A percentile compares a stretch with the other conserved stretches of the same genome.
Conservation (phyloP, 768 basidiomycete genomes). For the Phallus indusiatus region DNA sequence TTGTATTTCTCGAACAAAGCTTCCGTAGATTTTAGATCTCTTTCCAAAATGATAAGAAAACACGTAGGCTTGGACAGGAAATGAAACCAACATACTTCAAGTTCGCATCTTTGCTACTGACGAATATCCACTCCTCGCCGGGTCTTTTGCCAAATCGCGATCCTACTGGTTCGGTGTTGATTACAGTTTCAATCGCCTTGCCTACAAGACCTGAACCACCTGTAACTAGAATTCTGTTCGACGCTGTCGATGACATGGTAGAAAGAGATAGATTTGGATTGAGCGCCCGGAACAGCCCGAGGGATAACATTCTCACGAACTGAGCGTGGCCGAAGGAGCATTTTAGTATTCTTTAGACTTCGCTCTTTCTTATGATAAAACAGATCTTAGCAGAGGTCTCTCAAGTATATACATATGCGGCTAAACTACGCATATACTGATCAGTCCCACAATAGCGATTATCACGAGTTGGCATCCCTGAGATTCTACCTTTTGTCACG, state of each 20-base stretch:
- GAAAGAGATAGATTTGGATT: background rate
- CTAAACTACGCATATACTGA: too few species aligned
- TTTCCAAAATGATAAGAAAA: slow-evolving; percentile 20
- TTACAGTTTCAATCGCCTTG: slow-evolving; percentile 68
- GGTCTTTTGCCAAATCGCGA: slow-evolving; percentile 65
- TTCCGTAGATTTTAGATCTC: slow-evolving; percentile 60
- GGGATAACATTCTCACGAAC: too few species aligned
- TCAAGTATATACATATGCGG: too few species aligned
- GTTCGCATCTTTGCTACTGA: slow-evolving; percentile 72
- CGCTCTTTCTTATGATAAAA: too few species aligned
- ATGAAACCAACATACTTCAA: slow-evolving; percentile 47
- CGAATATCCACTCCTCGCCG: slow-evolving; percentile 84
- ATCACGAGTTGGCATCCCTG: too few species aligned
- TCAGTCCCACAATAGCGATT: too few species aligned
- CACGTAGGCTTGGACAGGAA: background rate
- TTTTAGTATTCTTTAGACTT: too few species aligned
- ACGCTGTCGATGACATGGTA: background rate
- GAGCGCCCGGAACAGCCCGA: background rate
- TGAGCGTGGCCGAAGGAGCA: too few species aligned
- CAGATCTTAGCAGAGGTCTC: too few species aligned
- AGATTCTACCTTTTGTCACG: too few species aligned
- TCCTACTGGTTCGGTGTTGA: slow-evolving; percentile 69
- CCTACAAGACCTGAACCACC: slow-evolving; percentile 85
- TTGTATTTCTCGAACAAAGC: slow-evolving; percentile 83
- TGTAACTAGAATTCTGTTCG: slow-evolving; percentile 61